These are phyloP conservation scores for Termitomyces sp. DNA, from an alignment of 768 basidiomycete species.

Conservation along the genomic window DNA sequence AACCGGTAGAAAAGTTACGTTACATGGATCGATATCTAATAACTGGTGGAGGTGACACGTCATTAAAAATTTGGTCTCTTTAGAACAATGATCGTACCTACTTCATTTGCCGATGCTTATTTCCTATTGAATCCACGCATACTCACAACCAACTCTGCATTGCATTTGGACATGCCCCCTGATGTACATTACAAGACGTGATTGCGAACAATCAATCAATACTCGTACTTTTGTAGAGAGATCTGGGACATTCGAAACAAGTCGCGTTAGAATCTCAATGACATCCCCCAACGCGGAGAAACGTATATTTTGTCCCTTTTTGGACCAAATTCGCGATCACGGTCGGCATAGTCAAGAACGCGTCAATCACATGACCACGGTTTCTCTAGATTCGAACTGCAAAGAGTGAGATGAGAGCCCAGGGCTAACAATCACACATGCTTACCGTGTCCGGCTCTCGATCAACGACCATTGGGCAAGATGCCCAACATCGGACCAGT, in stretches of 20 bases:
- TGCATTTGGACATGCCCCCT: background rate
- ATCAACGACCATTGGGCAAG: background rate
- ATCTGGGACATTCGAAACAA: background rate
- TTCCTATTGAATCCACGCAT: slow-evolving; percentile 4
- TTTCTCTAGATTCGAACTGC: background rate
- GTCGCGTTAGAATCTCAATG: too few relatives aligned
- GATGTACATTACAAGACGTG: slow-evolving; percentile 1
- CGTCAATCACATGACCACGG: slow-evolving; percentile 6
- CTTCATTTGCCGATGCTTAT: background rate
- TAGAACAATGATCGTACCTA: slow-evolving; percentile 27
- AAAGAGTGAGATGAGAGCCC: too few relatives aligned
- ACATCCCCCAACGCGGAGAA: too few relatives aligned
- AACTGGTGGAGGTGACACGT: slow-evolving; percentile 82
- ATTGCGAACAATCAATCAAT: background rate
- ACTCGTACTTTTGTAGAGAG: background rate
- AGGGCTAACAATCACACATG: background rate
- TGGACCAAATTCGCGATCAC: background rate
- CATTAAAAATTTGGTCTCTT: slow-evolving; percentile 91
- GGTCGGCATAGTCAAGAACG: background rate
- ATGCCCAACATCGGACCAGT: background rate
- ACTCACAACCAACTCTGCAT: background rate
- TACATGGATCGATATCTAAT: slow-evolving; percentile 97
- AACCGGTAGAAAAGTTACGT: slow-evolving; percentile 79
- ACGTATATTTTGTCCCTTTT: background rate
- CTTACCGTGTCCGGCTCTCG: background rate